Evolutionary conservation across 345 rosid species (phyloP), one percentile per base, ranked within the genome.

Genomic region (Erysimum cheiranthoides): DNA sequence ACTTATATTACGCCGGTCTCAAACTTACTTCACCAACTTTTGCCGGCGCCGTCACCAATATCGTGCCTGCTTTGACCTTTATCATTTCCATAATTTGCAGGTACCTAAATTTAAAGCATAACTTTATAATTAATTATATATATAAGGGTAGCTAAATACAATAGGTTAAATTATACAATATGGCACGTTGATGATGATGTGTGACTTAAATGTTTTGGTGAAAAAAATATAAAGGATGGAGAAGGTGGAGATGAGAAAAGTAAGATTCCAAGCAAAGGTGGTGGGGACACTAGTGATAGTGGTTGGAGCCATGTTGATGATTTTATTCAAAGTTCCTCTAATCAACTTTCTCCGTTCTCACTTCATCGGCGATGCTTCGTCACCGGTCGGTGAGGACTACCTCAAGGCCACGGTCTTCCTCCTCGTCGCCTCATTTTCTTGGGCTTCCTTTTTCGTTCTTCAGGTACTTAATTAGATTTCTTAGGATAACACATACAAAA

Each of bases 31-130:
- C 97, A 13, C 93, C 98, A 10, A 89, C 90, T 30, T 94, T 92
- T 80, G 85, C 98, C 13, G 90, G 96, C 69, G 97, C 96, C 45
- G 81, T 92, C 89, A 90, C 92, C 77, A 94, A 83, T 75, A 87
- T 92, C 86, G 87, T 94, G 34, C 98, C 98, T 66, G 92, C 97
- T 16, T 89, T 94, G 84, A 92, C 97, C 14, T 90, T 92, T 70
- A 81, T 92, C 31, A 89, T 94, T 88, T 96, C 98, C 62, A 80
- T 83, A 64, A 61, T 81, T 45, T 80, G 14, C 84, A 74, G 89
- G 86, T 84, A 77, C 58, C 10, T 18, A 70, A 52, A 30, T 34
- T 18, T 53, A 52, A 71, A 40, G 32, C 35, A 52, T 18, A 31
- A 35, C 3, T 46, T 35, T n/a, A 17, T 28, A 17, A 25, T 14